Percentiles rank a stretch among this genome's conserved stretches.
Conservation (phyloP, 768 basidiomycete species). For the Suillus discolor region DNA sequence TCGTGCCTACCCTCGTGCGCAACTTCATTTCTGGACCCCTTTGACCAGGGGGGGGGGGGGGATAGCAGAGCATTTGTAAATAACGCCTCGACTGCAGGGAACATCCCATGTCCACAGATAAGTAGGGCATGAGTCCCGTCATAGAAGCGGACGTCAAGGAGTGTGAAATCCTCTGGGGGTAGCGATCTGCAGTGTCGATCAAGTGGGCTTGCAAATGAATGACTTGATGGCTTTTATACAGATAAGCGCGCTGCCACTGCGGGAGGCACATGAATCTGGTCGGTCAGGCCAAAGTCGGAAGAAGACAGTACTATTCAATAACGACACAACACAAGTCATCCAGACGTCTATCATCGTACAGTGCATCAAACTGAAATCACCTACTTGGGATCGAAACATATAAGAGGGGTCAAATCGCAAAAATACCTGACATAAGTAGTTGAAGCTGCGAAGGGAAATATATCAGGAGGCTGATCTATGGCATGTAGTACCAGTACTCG, state of each 20-base stretch:
- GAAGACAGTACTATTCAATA: background rate
- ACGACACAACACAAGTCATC: background rate
- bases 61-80: conserved; percentile 18
- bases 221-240: background rate
- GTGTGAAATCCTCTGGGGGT: conserved; percentile 16
- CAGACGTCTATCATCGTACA: too few relatives aligned
- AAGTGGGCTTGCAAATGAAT: background rate
- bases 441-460: too few relatives aligned
- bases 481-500: background rate
- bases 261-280: background rate
- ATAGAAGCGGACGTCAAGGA: conserved; percentile 44
- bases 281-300: background rate
- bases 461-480: too few relatives aligned
- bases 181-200: background rate
- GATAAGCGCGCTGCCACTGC: background rate
- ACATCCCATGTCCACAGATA: conserved; percentile 47
- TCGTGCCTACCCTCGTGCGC: conserved; percentile 31
- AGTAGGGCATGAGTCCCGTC: conserved; percentile 32
- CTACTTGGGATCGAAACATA: too few relatives aligned
- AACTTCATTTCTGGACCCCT: conserved; percentile 29
- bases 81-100: conserved; percentile 46
- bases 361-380: too few relatives aligned
- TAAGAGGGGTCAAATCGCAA: too few relatives aligned
- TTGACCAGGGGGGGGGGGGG: too few relatives aligned
- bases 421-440: too few relatives aligned